These are phyloP conservation scores for Ashbya aceris DNA, from an alignment of 1,139 yeast species.

Conservation along the genomic window DNA sequence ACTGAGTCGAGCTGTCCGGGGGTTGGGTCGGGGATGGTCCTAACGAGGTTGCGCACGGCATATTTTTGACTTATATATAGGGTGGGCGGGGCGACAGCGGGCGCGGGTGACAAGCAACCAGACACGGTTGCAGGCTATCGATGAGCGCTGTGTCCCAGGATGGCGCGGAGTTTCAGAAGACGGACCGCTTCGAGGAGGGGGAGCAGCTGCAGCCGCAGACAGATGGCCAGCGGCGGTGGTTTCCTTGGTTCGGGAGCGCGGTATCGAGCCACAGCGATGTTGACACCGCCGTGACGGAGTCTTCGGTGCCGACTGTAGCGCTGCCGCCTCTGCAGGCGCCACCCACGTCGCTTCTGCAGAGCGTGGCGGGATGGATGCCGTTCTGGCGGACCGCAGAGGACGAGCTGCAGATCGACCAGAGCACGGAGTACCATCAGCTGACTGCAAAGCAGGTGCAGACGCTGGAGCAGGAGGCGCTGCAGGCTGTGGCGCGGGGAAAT, in stretches of 20 bases:
- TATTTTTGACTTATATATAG: no score
- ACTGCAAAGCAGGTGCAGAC: conserved; percentile 20
- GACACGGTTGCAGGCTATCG: no score
- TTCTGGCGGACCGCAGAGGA: conserved; percentile 4
- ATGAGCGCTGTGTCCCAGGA: no score
- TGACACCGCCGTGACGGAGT: background rate
- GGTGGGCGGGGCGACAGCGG: no score
- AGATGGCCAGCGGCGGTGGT: background rate
- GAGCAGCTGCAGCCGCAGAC: background rate
- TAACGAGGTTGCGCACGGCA: no score
- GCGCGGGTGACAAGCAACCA: no score
- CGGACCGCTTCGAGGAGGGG: no score
- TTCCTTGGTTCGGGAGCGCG: background rate
- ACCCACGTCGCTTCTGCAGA: background rate
- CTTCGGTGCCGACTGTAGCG: background rate
- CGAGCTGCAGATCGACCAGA: conserved; percentile 13
- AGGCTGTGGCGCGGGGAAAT: conserved; percentile 14
- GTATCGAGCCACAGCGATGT: no score
- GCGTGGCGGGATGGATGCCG: conserved; percentile 3
- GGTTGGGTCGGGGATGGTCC: no score
- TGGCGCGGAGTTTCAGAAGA: no score
- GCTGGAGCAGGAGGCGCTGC: conserved; percentile 21
- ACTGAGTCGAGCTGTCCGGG: background rate
- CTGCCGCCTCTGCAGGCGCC: background rate
- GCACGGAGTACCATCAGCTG: conserved; percentile 22